Evolutionary conservation across 352 stramenopile genomes (phyloP), one percentile per base, ranked within the genome.

Genomic region (Phytophthora sojae): DNA sequence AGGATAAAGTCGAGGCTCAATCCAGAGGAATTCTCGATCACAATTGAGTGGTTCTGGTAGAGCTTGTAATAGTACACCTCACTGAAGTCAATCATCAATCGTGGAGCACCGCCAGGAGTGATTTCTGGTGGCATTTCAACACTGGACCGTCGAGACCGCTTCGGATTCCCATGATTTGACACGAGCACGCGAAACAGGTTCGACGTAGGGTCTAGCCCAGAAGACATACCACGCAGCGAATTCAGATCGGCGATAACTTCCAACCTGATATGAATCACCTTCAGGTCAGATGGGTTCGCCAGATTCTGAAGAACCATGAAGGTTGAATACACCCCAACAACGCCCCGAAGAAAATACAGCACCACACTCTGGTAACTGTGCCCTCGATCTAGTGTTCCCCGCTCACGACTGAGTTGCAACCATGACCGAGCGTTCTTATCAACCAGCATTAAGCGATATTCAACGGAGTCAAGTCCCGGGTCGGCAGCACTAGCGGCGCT

Each of bases 31-130:
- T 96, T 96, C 61, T 96, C 89, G 19, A 96, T 89, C 69, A 96
- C 84, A 35, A 96, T 93, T 32, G 89, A 96, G 77, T 96, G 89
- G 55, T 96, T 96, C 63, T 95, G 89, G 57, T 96, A 96, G 3
- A 95, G 66, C 63, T 96, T 95, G 82, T 95, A 80, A 58, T 95
- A 96, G 64, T 94, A 96, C 3, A 96, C 86, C 54, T 96, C 88
- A 26, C 84, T 90, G 73, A 91, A 95, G 64, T 96, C 89, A 35
- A 96, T 91, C 51, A 89, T 77, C 8, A 95, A 69, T 32, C 78
- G 69, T 67, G 65, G 61, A 23, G 39, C 50, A 73, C 71, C 65
- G 21, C 65, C 45, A 23, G 44, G 30, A 4, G 35, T 56, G 19
- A 45, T 63, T 60, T 79, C 71, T 58, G 77, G 64, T 5, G 64